phyloP scores from a whole-genome alignment of 352 stramenopile genomes.

The Globisporangium canariense region DNA sequence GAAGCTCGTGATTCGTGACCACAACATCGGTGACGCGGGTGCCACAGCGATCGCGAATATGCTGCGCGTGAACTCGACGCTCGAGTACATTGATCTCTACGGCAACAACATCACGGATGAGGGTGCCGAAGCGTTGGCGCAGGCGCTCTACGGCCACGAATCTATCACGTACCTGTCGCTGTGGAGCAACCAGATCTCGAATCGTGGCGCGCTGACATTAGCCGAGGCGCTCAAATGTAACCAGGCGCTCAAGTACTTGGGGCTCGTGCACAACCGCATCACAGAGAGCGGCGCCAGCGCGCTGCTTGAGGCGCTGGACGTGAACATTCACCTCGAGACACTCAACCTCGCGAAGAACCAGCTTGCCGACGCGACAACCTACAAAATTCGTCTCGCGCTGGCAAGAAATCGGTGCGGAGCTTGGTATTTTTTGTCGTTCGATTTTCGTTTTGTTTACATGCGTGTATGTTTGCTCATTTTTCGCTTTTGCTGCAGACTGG shows the following conservation, averaged over 20 bases:
- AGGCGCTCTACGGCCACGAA: slow-evolving; percentile 71
- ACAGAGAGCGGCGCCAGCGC: slow-evolving; percentile 36
- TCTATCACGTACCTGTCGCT: slow-evolving; percentile 55
- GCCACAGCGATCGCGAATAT: slow-evolving; percentile 64
- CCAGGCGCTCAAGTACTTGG: slow-evolving; percentile 53
- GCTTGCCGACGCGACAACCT: slow-evolving; percentile 35
- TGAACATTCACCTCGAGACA: slow-evolving; percentile 62
- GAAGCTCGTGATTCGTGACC: slow-evolving; percentile 62
- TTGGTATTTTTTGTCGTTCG: not conserved
- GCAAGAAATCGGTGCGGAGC: slow-evolving; percentile 47
- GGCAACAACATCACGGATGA: slow-evolving; percentile 68
- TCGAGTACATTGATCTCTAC: slow-evolving; percentile 66
- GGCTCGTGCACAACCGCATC: slow-evolving; percentile 61
- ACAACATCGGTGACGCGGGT: slow-evolving; percentile 62
- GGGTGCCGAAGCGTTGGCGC: slow-evolving; percentile 51
- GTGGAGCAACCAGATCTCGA: slow-evolving; percentile 61
- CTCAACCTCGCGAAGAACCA: slow-evolving; percentile 57
- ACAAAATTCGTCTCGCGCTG: slow-evolving; percentile 46
- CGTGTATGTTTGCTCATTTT: not conserved
- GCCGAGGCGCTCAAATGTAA: slow-evolving; percentile 66
- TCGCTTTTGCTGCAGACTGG: slow-evolving; percentile 10
- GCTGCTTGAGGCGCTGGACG: slow-evolving; percentile 57
- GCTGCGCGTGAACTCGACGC: slow-evolving; percentile 62
- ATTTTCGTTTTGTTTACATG: not conserved
- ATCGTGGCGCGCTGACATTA: slow-evolving; percentile 41